Evolutionary conservation across 2,329 filamentous ascomycete species (phyloP).

Genomic region (Blastomyces silverae): DNA sequence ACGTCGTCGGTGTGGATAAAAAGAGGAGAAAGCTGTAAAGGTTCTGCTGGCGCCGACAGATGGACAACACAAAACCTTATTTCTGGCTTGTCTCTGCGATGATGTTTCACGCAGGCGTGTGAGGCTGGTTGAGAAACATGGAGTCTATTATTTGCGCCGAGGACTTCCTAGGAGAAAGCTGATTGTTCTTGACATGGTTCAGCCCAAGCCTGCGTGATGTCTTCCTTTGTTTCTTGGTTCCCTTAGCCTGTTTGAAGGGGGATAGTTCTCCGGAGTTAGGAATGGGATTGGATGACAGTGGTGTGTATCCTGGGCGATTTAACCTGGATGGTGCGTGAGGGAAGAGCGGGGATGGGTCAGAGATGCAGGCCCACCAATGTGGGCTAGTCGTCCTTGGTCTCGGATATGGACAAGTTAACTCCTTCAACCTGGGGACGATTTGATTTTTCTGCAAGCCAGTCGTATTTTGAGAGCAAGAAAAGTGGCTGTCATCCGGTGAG

Average conservation of each 20-base stretch:
- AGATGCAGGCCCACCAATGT: not conserved
- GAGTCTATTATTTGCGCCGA: not conserved
- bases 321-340: not conserved
- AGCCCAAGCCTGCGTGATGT: not conserved
- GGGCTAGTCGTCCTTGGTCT: constrained; percentile 4
- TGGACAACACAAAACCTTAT: not conserved
- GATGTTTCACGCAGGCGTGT: not conserved
- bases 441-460: not conserved
- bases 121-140: not conserved
- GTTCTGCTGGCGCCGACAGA: not conserved
- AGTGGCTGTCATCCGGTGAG: not conserved
- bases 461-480: constrained; percentile 1
- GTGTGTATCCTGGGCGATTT: not conserved
- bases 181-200: not conserved
- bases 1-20: not conserved
- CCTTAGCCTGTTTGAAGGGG: not conserved
- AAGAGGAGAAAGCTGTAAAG: not conserved
- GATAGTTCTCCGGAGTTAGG: not conserved
- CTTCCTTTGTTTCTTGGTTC: not conserved
- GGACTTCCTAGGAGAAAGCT: constrained; percentile 1
- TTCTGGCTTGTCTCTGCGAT: not conserved
- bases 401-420: not conserved
- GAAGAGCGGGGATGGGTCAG: constrained; percentile 9
- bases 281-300: not conserved
- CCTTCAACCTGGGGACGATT: not conserved